Conservation (phyloP, 345 rosid species). For the Camelina neglecta region DNA sequence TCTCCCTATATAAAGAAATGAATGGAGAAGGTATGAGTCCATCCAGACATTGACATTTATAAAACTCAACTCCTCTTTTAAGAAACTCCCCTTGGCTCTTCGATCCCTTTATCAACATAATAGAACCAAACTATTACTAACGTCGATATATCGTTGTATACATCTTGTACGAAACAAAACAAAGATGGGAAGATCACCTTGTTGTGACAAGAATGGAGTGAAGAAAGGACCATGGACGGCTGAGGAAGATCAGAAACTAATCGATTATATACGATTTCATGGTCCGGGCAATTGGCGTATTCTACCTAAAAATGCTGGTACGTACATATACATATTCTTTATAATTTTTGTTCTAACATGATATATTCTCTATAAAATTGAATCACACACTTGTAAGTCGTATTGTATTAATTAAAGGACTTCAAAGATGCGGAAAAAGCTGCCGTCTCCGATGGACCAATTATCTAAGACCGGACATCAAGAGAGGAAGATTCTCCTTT, state of each 20-base stretch:
- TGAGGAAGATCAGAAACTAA: slow-evolving; percentile 75
- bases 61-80: slow-evolving; percentile 35
- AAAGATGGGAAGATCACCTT: slow-evolving; percentile 81
- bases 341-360: not conserved
- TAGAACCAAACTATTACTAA: not conserved
- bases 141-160: not conserved
- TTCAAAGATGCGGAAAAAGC: slow-evolving; percentile 96
- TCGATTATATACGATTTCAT: slow-evolving; percentile 60
- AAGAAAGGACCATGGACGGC: slow-evolving; percentile 91
- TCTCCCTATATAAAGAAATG: slow-evolving; percentile 33
- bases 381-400: slow-evolving; percentile 8
- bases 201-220: slow-evolving; percentile 79
- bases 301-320: slow-evolving; percentile 87
- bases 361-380: not conserved
- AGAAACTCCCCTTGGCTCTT: slow-evolving; percentile 14
- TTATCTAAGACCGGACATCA: slow-evolving; percentile 91
- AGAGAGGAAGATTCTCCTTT: slow-evolving; percentile 89
- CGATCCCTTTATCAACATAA: slow-evolving; percentile 4
- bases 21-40: slow-evolving; percentile 27
- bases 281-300: slow-evolving; percentile 78
- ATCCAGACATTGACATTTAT: slow-evolving; percentile 40
- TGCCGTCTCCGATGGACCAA: slow-evolving; percentile 99
- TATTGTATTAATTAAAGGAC: slow-evolving; percentile 54
- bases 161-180: slow-evolving; percentile 1
- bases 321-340: not conserved